These are phyloP conservation scores for Tetraselmis striata DNA, from an alignment of 139 green algal genomes.

Conservation along the genomic window DNA sequence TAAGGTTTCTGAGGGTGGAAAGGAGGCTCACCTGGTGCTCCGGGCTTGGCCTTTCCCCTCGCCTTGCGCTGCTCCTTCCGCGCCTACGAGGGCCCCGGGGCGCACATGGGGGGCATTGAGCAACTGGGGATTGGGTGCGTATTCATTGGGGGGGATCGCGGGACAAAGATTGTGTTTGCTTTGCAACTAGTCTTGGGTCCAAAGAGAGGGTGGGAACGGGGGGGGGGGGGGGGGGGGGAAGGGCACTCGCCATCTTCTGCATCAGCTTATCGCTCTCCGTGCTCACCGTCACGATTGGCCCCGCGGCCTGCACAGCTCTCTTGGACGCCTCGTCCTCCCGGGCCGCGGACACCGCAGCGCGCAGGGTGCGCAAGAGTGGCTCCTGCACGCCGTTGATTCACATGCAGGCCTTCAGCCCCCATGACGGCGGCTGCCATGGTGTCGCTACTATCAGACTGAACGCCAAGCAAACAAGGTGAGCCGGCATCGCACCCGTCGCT, in stretches of 20 bases:
- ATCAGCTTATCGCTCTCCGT: conserved; percentile 27
- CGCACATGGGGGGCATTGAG: too few species aligned
- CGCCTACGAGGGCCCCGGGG: conserved; percentile 58
- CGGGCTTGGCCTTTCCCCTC: conserved; percentile 3
- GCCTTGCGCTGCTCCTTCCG: conserved; percentile 54
- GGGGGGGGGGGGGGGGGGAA: too few species aligned
- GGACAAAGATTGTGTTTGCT: too few species aligned
- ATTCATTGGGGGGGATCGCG: too few species aligned
- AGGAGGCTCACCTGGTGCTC: background rate
- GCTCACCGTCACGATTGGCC: conserved; percentile 14
- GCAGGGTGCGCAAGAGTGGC: background rate
- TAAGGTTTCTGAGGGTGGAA: too few species aligned
- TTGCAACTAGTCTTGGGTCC: too few species aligned
- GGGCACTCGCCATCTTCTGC: conserved; percentile 14
- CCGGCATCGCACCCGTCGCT: background rate
- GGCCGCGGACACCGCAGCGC: background rate
- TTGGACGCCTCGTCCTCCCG: background rate
- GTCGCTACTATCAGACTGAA: too few species aligned
- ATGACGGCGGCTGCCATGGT: too few species aligned
- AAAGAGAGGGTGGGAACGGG: too few species aligned
- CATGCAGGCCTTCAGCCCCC: too few species aligned
- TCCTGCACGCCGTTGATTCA: too few species aligned
- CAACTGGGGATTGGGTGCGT: conserved; percentile 40
- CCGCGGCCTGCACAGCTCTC: background rate
- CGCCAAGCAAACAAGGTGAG: too few species aligned